phyloP scores from a whole-genome alignment of 1,284 basidiomycete species.

The Ustilago bromivora region DNA sequence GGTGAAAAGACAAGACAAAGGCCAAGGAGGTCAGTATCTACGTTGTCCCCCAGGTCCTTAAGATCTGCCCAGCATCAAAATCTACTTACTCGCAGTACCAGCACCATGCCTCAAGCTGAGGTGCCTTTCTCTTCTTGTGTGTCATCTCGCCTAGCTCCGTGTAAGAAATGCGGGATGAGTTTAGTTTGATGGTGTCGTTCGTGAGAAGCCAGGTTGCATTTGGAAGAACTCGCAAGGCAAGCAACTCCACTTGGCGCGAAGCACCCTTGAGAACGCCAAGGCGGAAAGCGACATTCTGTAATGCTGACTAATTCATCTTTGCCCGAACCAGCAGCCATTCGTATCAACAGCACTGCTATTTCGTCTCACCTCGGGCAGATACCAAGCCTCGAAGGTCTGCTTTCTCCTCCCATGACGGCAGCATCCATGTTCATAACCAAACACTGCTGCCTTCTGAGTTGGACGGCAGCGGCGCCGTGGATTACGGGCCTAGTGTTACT shows the following conservation, averaged over 20 bases:
- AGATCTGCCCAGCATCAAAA: neutral
- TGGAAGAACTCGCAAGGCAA: neutral
- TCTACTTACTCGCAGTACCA: slow-evolving; percentile 95
- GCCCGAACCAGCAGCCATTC: neutral
- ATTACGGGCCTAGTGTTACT: too few relatives aligned
- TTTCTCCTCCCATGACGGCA: neutral
- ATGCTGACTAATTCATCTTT: slow-evolving; percentile 14
- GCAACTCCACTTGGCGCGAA: slow-evolving; percentile 23
- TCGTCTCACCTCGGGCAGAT: too few relatives aligned
- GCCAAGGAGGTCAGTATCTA: slow-evolving; percentile 15
- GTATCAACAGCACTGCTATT: neutral
- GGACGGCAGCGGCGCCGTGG: too few relatives aligned
- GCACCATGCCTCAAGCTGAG: slow-evolving; percentile 79
- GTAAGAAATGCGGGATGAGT: neutral
- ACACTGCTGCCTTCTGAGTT: too few relatives aligned
- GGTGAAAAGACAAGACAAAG: neutral
- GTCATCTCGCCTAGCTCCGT: slow-evolving; percentile 50
- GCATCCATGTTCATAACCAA: too few relatives aligned
- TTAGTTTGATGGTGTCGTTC: slow-evolving; percentile 7
- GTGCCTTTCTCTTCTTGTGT: slow-evolving; percentile 68
- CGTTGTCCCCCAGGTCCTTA: too few relatives aligned
- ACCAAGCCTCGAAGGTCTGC: neutral
- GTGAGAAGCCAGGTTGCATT: neutral
- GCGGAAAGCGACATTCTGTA: neutral
- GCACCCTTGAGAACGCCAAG: slow-evolving; percentile 14